Evolutionary conservation across 148 eudicot genomes (phyloP), one percentile per base, ranked within the genome.

Genomic region (Chenopodium berlandieri): DNA sequence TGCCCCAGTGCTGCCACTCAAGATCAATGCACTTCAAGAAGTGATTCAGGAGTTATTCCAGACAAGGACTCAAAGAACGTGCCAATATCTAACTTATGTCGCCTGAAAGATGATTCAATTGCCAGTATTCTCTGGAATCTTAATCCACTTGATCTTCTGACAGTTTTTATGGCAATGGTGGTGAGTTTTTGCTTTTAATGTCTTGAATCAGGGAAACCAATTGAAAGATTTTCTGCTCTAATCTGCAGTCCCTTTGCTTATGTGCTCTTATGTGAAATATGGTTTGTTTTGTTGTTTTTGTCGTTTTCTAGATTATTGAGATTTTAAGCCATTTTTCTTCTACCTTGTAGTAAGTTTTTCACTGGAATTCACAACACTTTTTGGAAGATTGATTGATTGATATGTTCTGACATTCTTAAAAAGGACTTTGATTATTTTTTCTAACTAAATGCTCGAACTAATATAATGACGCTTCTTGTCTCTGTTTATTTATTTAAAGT

Each of bases 121-220:
- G 97, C 99, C 76, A 79, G 79, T 58, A 85, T 92, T 71, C 63
- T 96, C 69, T 94, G 94, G 95, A 87, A 75, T 75, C 94, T 96
- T 14, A 84, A 88, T 75, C 94, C 98, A 27, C 86, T 82, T 84
- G 81, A 82, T 78, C 91, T 96, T 81, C 92, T 85, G 80, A 78
- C 85, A 74, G 83, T 92, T 78, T 84, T 94, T 75, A 85, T 92
- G 86, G 89, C 89, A 63, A 92, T 94, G 93, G 92, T 86, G 85
- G 99, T 97, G 85, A 90, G 97, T 90, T 88, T 69, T 19, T 79
- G 34, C 48, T 60, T 66, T 68, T 58, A 22, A 34, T 69, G 72
- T 52, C 80, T 48, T 71, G 32, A 60, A 14, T 69, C n/a, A 31
- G 52, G 14, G 34, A 70, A 23, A n/a, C 30, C 1, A 37, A 4